Base-by-base conservation (phyloP, 768 basidiomycete species). In the Tulasnella sp. region DNA sequence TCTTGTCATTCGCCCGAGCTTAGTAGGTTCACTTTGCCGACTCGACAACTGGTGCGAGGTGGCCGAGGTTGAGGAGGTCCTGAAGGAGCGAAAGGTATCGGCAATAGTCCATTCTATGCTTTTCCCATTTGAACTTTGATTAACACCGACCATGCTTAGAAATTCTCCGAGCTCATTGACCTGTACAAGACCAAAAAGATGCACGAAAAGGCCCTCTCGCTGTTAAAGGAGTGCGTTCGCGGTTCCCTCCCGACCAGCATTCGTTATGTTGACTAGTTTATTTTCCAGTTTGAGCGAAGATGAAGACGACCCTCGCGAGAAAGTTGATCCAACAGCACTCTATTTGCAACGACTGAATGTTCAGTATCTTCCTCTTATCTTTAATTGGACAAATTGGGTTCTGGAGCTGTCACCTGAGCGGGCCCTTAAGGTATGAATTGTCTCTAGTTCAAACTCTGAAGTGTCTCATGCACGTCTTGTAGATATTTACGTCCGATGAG, bases 1-100 rank as follows among this genome's bases (percentile, higher is more conserved):
- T 83, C 85, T 99, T 29, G 87, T 94, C 29, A 91, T 92, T 57
- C 87, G 92, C 67, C 95, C 97, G 0, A 89, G 88, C 16, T 85
- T 99, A 77, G 85, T 99, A 13, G 95, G 94, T 0, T 90, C 94
- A 40, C 84, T 98, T 73, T 99, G 97, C 84, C 89, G 97, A 61
- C 86, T 97, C 35, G 89, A 94, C 2, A 99, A 98, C 84, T 99
- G 96, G 95, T 99, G 97, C 84, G 98, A 98, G 82, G 96, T 99
- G 0, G 90, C 90, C 5, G 93, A 96, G 81, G 94, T 96, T 0
- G 96, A 99, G 83, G 95, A 93, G 82, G 89, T 95, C 79, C 84
- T 99, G 74, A 88, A 90, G 78, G 89, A 89, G 39, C 89, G 92
- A 46, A 91, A 92, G 89, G 96, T 94, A 77, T 40, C 13, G 71